Base-by-base conservation (phyloP, 192 early-diverging fungal species). In the Mortierella claussenii region DNA sequence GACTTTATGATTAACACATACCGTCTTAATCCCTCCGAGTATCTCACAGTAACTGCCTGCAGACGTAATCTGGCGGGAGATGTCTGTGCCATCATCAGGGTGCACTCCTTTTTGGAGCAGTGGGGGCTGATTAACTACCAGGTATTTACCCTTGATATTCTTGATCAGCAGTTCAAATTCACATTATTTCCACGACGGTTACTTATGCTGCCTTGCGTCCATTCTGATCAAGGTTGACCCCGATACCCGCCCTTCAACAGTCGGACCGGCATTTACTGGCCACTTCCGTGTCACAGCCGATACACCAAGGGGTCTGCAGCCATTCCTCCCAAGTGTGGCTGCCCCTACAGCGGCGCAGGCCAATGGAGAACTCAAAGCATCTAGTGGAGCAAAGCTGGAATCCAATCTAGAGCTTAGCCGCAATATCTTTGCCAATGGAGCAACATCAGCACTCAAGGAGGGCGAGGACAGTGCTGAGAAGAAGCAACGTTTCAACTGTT, bases 101-200 rank as follows among this genome's bases (percentile, higher is more conserved):
- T 99, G 2, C 98, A 99, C 82, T 94, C 97, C 2, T 97, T 99
- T 60, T 84, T 99, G 52, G 97, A 99, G 80, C 97, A 99, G 78
- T 99, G 98, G 98, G 98, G 98, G 10, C 82, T 99, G 43, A 96
- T 99, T 65, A 99, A 99, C 82, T 96, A 97, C 80, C 95, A 99
- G 86, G 93, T 94, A 79, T 40, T 24, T 51, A 18, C 24, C 31
- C 8, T 17, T 40, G 37, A 40, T 40, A 40, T 40, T n/a, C n/a
- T n/a, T n/a, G n/a, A n/a, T n/a, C n/a, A n/a, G n/a, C n/a, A n/a
- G n/a, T n/a, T n/a, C n/a, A n/a, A n/a, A n/a, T n/a, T n/a, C n/a
- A n/a, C n/a, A n/a, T n/a, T n/a, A n/a, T n/a, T n/a, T n/a, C n/a
- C n/a, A n/a, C n/a, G n/a, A n/a, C n/a, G n/a, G n/a, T n/a, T n/a